phyloP scores from a whole-genome alignment of 345 rosid species.

The Cardamine chenopodiifolia region DNA sequence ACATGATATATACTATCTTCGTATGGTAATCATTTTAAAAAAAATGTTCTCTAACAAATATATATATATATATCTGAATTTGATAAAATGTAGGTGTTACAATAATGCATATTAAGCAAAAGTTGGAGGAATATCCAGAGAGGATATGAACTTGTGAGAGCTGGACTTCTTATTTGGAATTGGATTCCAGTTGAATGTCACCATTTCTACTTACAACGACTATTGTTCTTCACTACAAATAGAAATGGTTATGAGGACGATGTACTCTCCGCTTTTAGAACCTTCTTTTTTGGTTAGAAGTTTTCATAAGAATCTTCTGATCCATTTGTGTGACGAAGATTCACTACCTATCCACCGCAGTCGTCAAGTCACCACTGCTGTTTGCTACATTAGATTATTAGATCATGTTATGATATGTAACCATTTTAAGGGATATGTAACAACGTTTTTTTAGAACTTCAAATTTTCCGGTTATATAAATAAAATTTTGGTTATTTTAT shows the following conservation, averaged over 20 bases:
- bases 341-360: constrained; percentile 14
- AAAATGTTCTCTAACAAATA: background rate
- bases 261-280: constrained; percentile 39
- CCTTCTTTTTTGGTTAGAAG: constrained; percentile 30
- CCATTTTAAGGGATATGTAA: background rate
- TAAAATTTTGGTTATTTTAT: background rate
- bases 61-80: background rate
- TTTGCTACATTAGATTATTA: background rate
- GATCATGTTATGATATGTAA: constrained; percentile 1
- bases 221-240: constrained; percentile 57
- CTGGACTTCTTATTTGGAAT: constrained; percentile 69
- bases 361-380: constrained; percentile 21
- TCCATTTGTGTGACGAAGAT: constrained; percentile 25
- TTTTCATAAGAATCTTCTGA: constrained; percentile 19
- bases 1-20: background rate
- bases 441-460: constrained; percentile 11
- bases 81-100: constrained; percentile 49
- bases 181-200: constrained; percentile 67
- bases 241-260: constrained; percentile 42
- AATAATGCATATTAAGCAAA: constrained; percentile 70
- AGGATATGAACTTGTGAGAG: constrained; percentile 69
- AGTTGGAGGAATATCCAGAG: constrained; percentile 66
- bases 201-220: constrained; percentile 51
- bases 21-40: background rate
- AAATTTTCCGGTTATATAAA: background rate